Evolutionary conservation across 192 early-diverging fungal genomes (phyloP).

Genomic region (Backusella liffmaniae): DNA sequence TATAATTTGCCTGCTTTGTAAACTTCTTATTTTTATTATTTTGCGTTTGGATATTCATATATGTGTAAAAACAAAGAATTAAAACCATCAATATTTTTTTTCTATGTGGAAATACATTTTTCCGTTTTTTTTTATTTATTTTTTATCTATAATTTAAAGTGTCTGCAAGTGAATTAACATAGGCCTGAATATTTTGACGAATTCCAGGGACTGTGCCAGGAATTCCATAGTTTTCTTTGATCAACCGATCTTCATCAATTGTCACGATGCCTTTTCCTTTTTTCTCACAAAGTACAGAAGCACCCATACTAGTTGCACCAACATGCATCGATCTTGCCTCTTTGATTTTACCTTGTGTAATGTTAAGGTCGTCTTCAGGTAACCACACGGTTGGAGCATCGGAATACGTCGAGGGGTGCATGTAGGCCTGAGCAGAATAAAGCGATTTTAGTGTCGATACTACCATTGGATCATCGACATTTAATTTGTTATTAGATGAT

Average conservation of each 20-base stretch:
- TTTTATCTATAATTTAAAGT: background rate
- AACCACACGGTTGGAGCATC: constrained; percentile 47
- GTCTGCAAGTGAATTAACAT: background rate
- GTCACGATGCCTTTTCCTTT: constrained; percentile 21
- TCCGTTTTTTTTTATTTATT: background rate
- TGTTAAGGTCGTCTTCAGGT: constrained; percentile 41
- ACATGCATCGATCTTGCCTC: constrained; percentile 32
- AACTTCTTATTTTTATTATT: too few species aligned
- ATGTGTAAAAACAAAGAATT: too few species aligned
- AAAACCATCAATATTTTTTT: too few species aligned
- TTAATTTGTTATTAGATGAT: background rate
- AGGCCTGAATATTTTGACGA: background rate
- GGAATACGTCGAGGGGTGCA: constrained; percentile 42
- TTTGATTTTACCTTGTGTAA: constrained; percentile 36
- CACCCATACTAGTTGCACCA: constrained; percentile 30
- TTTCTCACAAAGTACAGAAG: constrained; percentile 13
- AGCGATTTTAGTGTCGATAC: background rate
- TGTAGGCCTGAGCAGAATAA: constrained; percentile 37
- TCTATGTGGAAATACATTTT: background rate
- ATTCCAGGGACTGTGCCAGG: constrained; percentile 14
- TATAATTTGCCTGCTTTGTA: constrained; percentile 1
- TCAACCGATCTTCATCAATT: constrained; percentile 24
- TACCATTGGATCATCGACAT: background rate
- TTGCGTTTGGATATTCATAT: too few species aligned
- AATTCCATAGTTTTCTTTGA: constrained; percentile 15